Percentiles rank a stretch among this genome's conserved stretches.
Conservation (phyloP, 352 stramenopile genomes). For the Pythium rishiriense region DNA sequence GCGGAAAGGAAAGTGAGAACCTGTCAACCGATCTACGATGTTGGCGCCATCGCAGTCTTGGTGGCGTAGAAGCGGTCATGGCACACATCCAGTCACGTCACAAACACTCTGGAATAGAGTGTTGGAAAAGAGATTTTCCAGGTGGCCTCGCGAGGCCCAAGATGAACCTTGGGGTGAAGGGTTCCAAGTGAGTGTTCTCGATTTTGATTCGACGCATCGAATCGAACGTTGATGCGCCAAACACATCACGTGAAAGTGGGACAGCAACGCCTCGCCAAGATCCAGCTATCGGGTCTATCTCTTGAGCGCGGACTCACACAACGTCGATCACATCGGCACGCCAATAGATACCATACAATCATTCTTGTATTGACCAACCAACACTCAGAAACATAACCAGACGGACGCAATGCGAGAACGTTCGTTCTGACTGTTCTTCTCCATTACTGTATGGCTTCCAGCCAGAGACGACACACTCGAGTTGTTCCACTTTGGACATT, state of each 20-base stretch:
- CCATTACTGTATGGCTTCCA: too few species aligned
- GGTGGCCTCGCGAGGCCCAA: background rate
- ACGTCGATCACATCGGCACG: background rate
- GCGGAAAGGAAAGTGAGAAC: conserved; percentile 7
- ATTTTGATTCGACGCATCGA: background rate
- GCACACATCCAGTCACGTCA: too few species aligned
- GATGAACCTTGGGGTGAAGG: background rate
- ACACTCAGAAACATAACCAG: background rate
- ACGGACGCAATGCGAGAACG: background rate
- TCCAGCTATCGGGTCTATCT: background rate
- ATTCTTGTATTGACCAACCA: background rate
- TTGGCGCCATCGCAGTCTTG: too few species aligned
- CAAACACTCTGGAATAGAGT: background rate
- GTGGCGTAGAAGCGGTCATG: too few species aligned
- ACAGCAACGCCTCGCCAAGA: background rate
- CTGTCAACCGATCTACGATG: background rate
- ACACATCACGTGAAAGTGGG: too few species aligned
- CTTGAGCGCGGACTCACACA: background rate
- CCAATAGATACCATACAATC: too few species aligned
- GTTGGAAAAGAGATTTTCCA: background rate
- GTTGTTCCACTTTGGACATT: too few species aligned
- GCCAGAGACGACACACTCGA: too few species aligned
- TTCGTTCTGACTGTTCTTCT: background rate
- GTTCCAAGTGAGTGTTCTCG: background rate
- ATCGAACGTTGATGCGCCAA: too few species aligned